phyloP scores from a whole-genome alignment of 805 yeast genomes.

The Yamadazyma insecticola region DNA sequence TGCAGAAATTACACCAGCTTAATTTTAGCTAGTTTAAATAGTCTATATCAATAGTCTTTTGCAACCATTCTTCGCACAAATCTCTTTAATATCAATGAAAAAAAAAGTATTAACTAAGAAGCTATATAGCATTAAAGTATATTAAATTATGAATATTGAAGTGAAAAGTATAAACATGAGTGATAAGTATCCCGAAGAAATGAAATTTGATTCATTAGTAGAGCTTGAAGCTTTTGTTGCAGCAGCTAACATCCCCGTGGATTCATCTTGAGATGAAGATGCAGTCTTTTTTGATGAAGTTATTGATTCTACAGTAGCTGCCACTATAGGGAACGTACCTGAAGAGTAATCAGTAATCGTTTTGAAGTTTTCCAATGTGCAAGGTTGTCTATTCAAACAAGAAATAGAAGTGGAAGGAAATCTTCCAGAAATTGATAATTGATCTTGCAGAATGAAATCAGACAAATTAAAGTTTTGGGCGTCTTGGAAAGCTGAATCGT shows the following conservation, averaged over 20 bases:
- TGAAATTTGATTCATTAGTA: not conserved
- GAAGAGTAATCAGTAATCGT: not conserved
- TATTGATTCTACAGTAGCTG: not conserved
- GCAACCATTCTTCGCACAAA: no score
- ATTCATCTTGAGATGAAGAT: not conserved
- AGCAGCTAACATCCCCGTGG: no score
- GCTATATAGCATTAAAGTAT: not conserved
- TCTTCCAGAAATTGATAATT: slow-evolving; percentile 4
- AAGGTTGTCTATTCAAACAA: slow-evolving; percentile 5
- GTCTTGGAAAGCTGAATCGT: slow-evolving; percentile 2
- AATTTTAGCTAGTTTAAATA: no score
- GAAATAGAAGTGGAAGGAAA: slow-evolving; percentile 5
- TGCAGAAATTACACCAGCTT: no score
- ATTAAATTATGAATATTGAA: not conserved
- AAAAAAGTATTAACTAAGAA: not conserved
- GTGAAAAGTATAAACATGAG: not conserved
- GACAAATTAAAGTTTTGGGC: slow-evolving; percentile 1
- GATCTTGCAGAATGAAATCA: not conserved
- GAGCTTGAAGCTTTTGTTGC: not conserved
- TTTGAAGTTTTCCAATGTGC: slow-evolving; percentile 1
- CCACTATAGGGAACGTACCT: not conserved
- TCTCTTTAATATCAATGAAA: no score
- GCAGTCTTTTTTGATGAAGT: not conserved
- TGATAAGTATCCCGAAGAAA: slow-evolving; percentile 1
- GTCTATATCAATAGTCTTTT: not conserved